Base-by-base conservation (phyloP, 2,329 filamentous ascomycete genomes). In the Aspergillus sp. region DNA sequence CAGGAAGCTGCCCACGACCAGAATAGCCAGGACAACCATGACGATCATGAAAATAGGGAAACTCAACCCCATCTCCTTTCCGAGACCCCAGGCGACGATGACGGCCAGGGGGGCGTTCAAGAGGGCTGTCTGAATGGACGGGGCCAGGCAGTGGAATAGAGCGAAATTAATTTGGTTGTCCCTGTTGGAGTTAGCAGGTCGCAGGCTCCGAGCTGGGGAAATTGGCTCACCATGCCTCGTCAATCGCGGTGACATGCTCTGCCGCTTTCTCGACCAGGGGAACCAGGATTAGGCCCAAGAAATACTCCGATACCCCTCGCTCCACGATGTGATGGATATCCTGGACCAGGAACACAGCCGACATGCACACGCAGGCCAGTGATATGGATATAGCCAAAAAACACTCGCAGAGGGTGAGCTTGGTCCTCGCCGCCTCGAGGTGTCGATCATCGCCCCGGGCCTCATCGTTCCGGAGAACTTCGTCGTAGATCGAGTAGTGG, bases 1-100 rank as follows among this genome's bases (percentile, higher is more conserved):
- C 34, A 95, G 63, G 61, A 94, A 93, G 40, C 86, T 84, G 1
- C 86, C 86, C 24, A 93, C 83, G 0, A 86, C 85, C 26, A 95
- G 67, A 47, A 94, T 89, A 17, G 84, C 76, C 15, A 95, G 69
- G 35, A 95, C 76, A 7, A 95, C 66, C 42, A 93, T 71, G 35
- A 82, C 74, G 13, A 93, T 72, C 63, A 93, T 85, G 66, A 94
- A 94, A 10, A 86, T 69, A 46, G 91, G 82, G 54, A 94, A 94
- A 53, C 86, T 80, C 32, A 94, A 68, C 41, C 82, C 78, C 74
- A 95, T 84, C 4, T 67, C 51, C 47, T 77, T 77, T 36, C 62
- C 60, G 24, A 86, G 61, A 14, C 82, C 80, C 86, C 88, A 95
- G 27, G 81, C 84, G 30, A 93, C 80, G 24, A 94, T 69, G 20